Conservation (phyloP, 2,329 filamentous ascomycete species). For the Waltergamsia citrina region DNA sequence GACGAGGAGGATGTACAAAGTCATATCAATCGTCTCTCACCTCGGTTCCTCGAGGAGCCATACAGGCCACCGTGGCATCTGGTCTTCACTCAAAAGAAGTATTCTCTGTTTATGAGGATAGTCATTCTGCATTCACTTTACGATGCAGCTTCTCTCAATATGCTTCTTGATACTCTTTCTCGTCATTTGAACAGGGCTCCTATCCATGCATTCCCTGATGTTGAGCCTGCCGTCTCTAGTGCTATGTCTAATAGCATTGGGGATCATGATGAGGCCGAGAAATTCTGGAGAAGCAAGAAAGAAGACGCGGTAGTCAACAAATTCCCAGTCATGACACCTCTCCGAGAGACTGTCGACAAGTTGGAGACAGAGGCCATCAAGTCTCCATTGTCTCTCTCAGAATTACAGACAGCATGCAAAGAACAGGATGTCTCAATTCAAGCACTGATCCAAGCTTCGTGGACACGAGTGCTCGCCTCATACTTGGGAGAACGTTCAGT, state of each 20-base stretch:
- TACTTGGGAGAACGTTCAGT: conserved; percentile 69
- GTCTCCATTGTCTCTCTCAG: conserved; percentile 26
- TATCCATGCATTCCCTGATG: conserved; percentile 6
- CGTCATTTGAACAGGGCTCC: conserved; percentile 12
- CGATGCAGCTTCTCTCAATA: conserved; percentile 65
- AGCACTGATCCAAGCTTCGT: conserved; percentile 65
- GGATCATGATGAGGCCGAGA: conserved; percentile 22
- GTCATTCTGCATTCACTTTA: conserved; percentile 74
- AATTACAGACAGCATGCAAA: conserved; percentile 48
- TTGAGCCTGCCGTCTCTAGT: conserved; percentile 27
- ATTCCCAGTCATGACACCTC: conserved; percentile 70
- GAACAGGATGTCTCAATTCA: conserved; percentile 61
- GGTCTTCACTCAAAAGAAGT: conserved; percentile 27
- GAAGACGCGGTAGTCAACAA: conserved; percentile 47
- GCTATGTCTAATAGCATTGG: conserved; percentile 26
- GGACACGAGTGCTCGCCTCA: conserved; percentile 63
- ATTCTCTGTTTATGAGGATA: conserved; percentile 27
- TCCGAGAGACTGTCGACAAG: conserved; percentile 27
- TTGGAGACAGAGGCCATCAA: conserved; percentile 20
- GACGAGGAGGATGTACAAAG: background rate
- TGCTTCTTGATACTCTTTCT: conserved; percentile 52
- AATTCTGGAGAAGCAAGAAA: conserved; percentile 56
- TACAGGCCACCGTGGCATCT: conserved; percentile 56
- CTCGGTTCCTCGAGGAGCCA: conserved; percentile 29
- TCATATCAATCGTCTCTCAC: conserved; percentile 10